Percentiles rank a stretch among this genome's conserved stretches.
phyloP scores from a whole-genome alignment of 2,329 filamentous ascomycete species.

The Podosphaera xanthii region DNA sequence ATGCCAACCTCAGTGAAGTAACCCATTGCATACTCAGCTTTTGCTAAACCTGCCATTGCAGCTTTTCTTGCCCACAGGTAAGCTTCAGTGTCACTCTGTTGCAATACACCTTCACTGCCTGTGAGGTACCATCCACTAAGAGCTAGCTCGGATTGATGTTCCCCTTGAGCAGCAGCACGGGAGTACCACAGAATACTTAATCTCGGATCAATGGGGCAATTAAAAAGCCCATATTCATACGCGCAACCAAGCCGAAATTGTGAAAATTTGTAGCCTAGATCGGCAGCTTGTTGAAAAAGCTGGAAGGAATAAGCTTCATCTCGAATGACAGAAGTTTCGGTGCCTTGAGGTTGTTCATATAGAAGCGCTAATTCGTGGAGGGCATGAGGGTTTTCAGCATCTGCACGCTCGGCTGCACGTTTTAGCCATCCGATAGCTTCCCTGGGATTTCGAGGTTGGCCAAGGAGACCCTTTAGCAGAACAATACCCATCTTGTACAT shows the following conservation, averaged over 20 bases:
- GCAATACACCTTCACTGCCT: slow-evolving; percentile 64
- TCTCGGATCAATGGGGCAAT: slow-evolving; percentile 60
- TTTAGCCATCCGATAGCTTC: slow-evolving; percentile 88
- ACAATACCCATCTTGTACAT: slow-evolving; percentile 99
- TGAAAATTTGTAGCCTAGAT: slow-evolving; percentile 83
- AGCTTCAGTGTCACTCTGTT: slow-evolving; percentile 85
- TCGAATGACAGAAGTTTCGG: slow-evolving; percentile 45
- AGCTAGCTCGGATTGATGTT: slow-evolving; percentile 77
- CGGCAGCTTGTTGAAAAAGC: slow-evolving; percentile 65
- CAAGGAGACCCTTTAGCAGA: slow-evolving; percentile 75
- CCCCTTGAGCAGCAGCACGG: slow-evolving; percentile 70
- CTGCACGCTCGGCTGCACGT: slow-evolving; percentile 69
- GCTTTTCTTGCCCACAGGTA: slow-evolving; percentile 95
- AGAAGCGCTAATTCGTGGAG: slow-evolving; percentile 64
- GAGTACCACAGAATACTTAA: slow-evolving; percentile 88
- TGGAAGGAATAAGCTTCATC: slow-evolving; percentile 65
- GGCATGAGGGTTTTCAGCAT: slow-evolving; percentile 79
- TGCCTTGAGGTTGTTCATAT: slow-evolving; percentile 29
- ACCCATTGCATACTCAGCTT: slow-evolving; percentile 95
- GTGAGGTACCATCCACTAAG: slow-evolving; percentile 90
- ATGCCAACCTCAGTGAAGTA: slow-evolving; percentile 95
- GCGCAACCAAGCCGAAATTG: slow-evolving; percentile 76
- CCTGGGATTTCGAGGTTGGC: slow-evolving; percentile 56
- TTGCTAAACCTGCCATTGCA: slow-evolving; percentile 64
- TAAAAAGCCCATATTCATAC: slow-evolving; percentile 73